Evolutionary conservation across 176 grass and related monocot species (phyloP), one percentile per base, ranked within the genome.

Genomic region (Musa beccarii): DNA sequence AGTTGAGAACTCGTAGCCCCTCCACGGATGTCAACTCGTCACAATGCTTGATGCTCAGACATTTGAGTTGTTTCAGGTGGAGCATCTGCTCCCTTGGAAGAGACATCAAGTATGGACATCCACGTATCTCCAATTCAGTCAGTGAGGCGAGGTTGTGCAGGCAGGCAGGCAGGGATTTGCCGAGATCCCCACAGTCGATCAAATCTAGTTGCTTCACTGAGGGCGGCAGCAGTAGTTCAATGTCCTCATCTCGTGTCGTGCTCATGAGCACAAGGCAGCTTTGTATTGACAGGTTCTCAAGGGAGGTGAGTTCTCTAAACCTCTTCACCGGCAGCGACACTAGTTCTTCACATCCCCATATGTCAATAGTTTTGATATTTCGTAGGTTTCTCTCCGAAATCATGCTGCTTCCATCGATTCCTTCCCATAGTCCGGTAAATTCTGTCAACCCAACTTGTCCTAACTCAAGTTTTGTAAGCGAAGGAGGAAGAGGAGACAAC

Each of bases 201-300:
- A 84, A 26, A 17, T 49, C 29, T 53, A 84, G n/a, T 23, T n/a
- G 29, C 59, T 64, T 74, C 28, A 84, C 52, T 13, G 82, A 84
- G 76, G 50, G 25, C 8, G 82, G 82, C 21, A 83, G 69, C 7
- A 51, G 28, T 63, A 83, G 69, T 16, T 79, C 21, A 59, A 59
- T 17, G 5, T 34, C 23, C 64, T 67, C 64, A 11, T 15, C 55
- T 11, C 24, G 34, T 24, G n/a, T 20, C 2, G 2, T 29, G 29
- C 29, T 29, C 10, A 2, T 72, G 16, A 83, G 75, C 17, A 72
- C 70, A 8, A 43, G 54, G 24, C 83, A 85, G 2, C 2, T 1
- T 3, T 0, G 0, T n/a, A 76, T 72, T 17, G 0, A 29, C 64
- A 85, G 51, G 13, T 29, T 5, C 24, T 80, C 24, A 29, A 80